These are phyloP conservation scores for Barnettozyma pratensis DNA, from an alignment of 805 yeast genomes.

Conservation along the genomic window DNA sequence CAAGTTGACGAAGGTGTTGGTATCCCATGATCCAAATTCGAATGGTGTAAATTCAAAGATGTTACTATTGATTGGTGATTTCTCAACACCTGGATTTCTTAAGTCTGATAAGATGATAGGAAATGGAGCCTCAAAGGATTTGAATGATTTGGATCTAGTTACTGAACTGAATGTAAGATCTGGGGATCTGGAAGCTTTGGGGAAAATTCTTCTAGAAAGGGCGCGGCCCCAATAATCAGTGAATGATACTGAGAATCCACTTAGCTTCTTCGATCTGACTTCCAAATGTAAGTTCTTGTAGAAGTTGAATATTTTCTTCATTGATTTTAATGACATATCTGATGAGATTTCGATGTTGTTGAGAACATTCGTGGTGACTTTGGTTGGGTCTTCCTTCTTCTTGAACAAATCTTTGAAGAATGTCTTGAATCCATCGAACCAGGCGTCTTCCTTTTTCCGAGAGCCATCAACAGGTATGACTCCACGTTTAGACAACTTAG, in stretches of 20 bases:
- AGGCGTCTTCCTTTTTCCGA: conserved; percentile 16
- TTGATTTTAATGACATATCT: conserved; percentile 22
- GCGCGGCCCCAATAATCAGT: conserved; percentile 73
- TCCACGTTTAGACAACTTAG: not conserved
- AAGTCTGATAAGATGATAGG: conserved; percentile 41
- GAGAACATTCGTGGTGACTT: conserved; percentile 12
- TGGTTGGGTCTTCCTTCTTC: conserved; percentile 18
- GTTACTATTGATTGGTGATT: conserved; percentile 34
- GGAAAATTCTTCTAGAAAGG: conserved; percentile 42
- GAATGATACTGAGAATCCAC: conserved; percentile 52
- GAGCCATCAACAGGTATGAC: not conserved
- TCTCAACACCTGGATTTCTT: conserved; percentile 32
- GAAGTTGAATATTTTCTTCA: conserved; percentile 36
- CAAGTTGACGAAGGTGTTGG: conserved; percentile 43
- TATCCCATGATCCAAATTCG: conserved; percentile 69
- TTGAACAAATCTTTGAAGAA: conserved; percentile 24
- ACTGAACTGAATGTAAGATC: conserved; percentile 37
- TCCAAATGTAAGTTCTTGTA: conserved; percentile 50
- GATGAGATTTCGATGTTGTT: conserved; percentile 19
- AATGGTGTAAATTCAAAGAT: conserved; percentile 57
- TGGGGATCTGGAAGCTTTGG: conserved; percentile 29
- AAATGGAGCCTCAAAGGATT: conserved; percentile 38
- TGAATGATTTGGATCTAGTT: conserved; percentile 32
- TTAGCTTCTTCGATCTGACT: conserved; percentile 44
- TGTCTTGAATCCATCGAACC: conserved; percentile 19